Evolutionary conservation across 129 eudicot species (phyloP), one percentile per base, ranked within the genome.

Genomic region (Solidago caesia): DNA sequence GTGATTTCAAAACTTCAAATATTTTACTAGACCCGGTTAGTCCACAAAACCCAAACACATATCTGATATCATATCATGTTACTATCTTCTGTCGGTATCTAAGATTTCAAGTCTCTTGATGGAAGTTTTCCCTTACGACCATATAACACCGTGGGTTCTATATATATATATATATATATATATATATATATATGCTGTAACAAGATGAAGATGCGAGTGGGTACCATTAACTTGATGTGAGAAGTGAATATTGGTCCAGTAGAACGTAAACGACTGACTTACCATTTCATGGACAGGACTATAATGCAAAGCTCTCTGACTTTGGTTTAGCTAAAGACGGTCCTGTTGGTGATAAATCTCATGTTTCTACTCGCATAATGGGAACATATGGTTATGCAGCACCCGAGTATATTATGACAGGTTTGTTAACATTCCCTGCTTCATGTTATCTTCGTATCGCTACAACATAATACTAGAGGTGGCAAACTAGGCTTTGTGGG

Each of bases 381-480:
- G 98, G 98, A 75, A 93, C 98, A 11, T 90, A 90, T 70, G 98
- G 98, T 2, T 92, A 90, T 52, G 96, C 96, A 46, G 98, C 98
- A 47, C 98, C 96, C 0, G 98, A 93, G 80, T 93, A 93, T 52
- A 93, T 93, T 64, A 85, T 91, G 97, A 89, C 97, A 85, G 97
- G 97, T 90, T 72, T 61, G 66, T 62, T 52, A 72, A 42, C 64
- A 11, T 61, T 42, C 67, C 67, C 51, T 46, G 27, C 25, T 67
- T 67, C 43, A 14, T 66, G 5, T 52, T 33, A 12, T 53, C 5
- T 60, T 14, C 47, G 16, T 33, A 75, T 16, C 41, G 44, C 62
- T 6, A 41, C n/a, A 49, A 53, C 49, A 4, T 51, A 49, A 25
- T 33, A 33, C 39, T 44, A 61, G 58, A 43, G 12, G 26, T 42